Evolutionary conservation across 768 basidiomycete species (phyloP).

Genomic region (Kondoa malvinella): DNA sequence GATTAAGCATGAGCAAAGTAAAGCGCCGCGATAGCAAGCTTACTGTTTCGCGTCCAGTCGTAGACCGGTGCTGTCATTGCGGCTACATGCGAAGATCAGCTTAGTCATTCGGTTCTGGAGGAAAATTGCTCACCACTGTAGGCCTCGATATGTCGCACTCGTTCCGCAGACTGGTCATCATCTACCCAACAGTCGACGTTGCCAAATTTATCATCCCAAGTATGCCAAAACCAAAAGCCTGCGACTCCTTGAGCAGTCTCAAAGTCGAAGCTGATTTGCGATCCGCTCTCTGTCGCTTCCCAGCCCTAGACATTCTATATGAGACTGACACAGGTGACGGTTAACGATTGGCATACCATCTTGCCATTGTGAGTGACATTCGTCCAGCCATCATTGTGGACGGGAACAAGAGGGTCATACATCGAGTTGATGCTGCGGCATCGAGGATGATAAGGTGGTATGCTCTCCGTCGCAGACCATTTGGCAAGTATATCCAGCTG

Average conservation of each 20-base stretch:
- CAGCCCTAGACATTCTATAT: neutral
- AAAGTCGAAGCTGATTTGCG: constrained; percentile 15
- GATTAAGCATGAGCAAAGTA: too few species aligned
- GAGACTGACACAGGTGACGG: neutral
- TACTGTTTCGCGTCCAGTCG: constrained; percentile 10
- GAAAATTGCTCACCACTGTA: neutral
- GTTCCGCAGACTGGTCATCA: constrained; percentile 8
- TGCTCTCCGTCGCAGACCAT: constrained; percentile 8
- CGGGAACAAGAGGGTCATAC: constrained; percentile 6
- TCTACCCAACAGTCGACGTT: constrained; percentile 13
- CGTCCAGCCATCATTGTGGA: constrained; percentile 8
- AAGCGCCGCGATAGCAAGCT: too few species aligned
- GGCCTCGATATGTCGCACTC: constrained; percentile 6
- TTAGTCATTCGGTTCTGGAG: neutral
- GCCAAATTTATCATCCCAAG: constrained; percentile 11
- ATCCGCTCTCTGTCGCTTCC: constrained; percentile 12
- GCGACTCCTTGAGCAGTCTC: constrained; percentile 7
- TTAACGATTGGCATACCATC: neutral
- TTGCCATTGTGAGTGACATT: constrained; percentile 17
- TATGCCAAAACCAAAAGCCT: constrained; percentile 17
- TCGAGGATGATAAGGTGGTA: constrained; percentile 10
- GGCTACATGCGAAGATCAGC: neutral
- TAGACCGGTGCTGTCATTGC: constrained; percentile 1
- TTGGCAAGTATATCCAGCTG: constrained; percentile 5
- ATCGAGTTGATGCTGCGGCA: constrained; percentile 12